phyloP scores from a whole-genome alignment of 805 yeast species.

The Saturnispora hagleri region DNA sequence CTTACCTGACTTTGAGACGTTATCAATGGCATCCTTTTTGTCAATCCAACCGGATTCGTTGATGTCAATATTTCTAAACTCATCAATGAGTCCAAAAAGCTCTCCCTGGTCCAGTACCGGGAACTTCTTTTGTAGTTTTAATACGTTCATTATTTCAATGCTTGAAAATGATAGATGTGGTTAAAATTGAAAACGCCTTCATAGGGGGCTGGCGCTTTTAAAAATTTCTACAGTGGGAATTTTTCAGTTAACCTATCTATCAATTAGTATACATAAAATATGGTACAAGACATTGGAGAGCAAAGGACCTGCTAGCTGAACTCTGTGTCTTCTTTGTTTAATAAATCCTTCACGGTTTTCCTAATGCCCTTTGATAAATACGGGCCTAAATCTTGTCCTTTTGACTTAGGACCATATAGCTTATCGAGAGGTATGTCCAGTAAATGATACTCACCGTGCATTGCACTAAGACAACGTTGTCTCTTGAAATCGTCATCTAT shows the following conservation, averaged over 20 bases:
- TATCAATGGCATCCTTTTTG: conserved; percentile 80
- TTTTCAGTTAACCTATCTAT: neutral
- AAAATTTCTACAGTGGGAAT: neutral
- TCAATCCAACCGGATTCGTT: conserved; percentile 95
- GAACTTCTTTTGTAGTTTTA: conserved; percentile 55
- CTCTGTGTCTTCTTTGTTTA: neutral
- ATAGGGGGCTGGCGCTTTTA: neutral
- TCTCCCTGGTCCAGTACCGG: conserved; percentile 84
- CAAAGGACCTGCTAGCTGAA: neutral
- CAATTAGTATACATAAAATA: neutral
- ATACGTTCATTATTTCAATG: conserved; percentile 2
- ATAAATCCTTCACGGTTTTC: conserved; percentile 2
- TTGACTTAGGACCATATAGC: conserved; percentile 11
- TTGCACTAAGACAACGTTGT: neutral
- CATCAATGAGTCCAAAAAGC: conserved; percentile 74
- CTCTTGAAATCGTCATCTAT: neutral
- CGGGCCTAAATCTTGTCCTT: conserved; percentile 14
- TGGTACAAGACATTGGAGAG: neutral
- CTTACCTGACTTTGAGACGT: conserved; percentile 68
- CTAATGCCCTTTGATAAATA: conserved; percentile 12
- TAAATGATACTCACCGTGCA: conserved; percentile 9
- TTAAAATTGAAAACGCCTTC: neutral
- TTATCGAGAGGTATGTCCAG: conserved; percentile 18
- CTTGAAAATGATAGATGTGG: neutral
- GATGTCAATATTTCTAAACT: conserved; percentile 74